Base-by-base conservation (phyloP, 345 rosid genomes). In the Camelina neglecta region DNA sequence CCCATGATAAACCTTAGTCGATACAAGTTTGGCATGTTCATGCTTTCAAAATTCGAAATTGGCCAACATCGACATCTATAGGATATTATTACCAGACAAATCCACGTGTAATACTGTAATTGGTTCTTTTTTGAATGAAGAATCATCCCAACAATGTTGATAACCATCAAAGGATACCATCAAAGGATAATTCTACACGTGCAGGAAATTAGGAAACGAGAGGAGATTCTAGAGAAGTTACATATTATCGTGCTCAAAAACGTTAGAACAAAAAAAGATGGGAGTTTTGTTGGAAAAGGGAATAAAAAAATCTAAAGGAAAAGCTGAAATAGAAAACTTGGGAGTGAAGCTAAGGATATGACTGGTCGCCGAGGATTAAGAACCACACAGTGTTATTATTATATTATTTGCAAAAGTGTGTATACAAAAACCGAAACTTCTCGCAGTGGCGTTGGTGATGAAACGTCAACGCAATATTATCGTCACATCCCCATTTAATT, bases 371-470 rank as follows among this genome's bases (percentile, higher is more conserved):
- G 81, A 61, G 73, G 80, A 74, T 75, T 76, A 82, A 48, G 66
- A 42, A 72, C 83, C 86, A 77, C 73, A 73, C 69, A 69, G 38
- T 23, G 29, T 39, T 39, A 39, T 9, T 33, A n/a, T 13, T 45
- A 6, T 35, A 33, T 35, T 7, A 35, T 35, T 15, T 61, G 11
- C 61, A 75, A 74, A 74, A 42, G 54, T 29, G 31, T 29, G 31
- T 61, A 76, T 35, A 47, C n/a, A 48, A 48, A 29, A 54, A 36
- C 53, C 42, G 72, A 61, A 60, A 75, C 20, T 42, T 50, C 13
- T 26, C 87, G 91, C 83, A 65, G 84, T 84, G 83, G 31, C 31
- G 31, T 29, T 29, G 31, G 72, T 85, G 98, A 90, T 90, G 86
- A 72, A 85, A 75, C 53, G 73, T 58, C 58, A 50, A 82, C 96